These are phyloP conservation scores for Alliaria petiolata DNA, from an alignment of 345 rosid species.

Conservation along the genomic window DNA sequence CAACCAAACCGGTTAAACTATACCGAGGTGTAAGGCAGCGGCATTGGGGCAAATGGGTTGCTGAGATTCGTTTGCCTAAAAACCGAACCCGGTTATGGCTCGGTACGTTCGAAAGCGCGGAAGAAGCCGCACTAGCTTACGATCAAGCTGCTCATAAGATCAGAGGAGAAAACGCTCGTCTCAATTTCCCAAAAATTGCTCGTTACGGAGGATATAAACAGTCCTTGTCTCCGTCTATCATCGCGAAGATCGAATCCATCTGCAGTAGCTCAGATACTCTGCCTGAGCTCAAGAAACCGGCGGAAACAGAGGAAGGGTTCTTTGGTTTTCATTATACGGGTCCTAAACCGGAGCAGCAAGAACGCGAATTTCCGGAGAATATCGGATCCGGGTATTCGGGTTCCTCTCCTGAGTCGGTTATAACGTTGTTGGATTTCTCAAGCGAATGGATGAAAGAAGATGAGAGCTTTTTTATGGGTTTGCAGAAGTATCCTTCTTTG, in stretches of 20 bases:
- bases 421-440: conserved; percentile 26
- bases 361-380: not conserved
- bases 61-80: conserved; percentile 87
- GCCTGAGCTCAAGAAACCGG: conserved; percentile 43
- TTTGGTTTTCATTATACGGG: conserved; percentile 23
- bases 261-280: conserved; percentile 38
- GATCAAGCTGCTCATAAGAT: conserved; percentile 84
- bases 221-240: conserved; percentile 70
- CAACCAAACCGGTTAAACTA: conserved; percentile 52
- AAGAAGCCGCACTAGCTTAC: conserved; percentile 88
- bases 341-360: conserved; percentile 18
- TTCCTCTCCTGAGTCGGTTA: conserved; percentile 23
- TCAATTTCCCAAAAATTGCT: conserved; percentile 64
- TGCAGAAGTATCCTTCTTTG: conserved; percentile 68
- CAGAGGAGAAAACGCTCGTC: conserved; percentile 77
- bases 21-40: conserved; percentile 91
- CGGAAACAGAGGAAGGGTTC: conserved; percentile 7
- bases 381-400: conserved; percentile 24
- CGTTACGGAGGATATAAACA: conserved; percentile 42
- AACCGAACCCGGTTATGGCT: conserved; percentile 96
- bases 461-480: conserved; percentile 36
- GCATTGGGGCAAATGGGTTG: conserved; percentile 98
- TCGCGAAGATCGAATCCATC: conserved; percentile 72
- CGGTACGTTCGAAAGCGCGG: conserved; percentile 87
- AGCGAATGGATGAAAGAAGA: conserved; percentile 36